Base-by-base conservation (phyloP, 495 filamentous ascomycete species). In the Penicillium diatomitis region DNA sequence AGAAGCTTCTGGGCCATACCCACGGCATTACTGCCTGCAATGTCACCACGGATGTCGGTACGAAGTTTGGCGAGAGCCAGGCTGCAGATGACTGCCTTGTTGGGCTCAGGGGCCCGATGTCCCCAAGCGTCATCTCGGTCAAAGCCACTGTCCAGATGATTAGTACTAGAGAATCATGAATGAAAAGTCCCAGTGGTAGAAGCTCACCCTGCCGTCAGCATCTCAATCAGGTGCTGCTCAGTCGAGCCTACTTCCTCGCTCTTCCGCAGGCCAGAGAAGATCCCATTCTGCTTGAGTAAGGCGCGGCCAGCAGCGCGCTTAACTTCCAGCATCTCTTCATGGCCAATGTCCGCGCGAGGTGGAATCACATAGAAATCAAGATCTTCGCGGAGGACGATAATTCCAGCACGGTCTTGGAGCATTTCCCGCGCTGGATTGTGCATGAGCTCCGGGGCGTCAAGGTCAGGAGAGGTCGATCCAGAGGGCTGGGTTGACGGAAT, bases 1-100 rank as follows among this genome's bases (percentile, higher is more conserved):
- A 99, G 76, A 38, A 99, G 80, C 72, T 99, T 99, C 67, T 99
- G 92, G 8, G 92, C 92, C 92, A 99, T 99, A 27, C 90, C 90
- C 10, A 96, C 88, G 0, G 89, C 84, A 65, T 86, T 91, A 66
- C 72, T 90, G 59, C 76, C 81, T 35, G 87, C 80, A 20, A 89
- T 70, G 57, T 86, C 84, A 46, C 87, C 84, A 43, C 84, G 82
- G 56, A 96, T 88, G 54, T 96, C 92, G 32, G 90, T 96, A 33
- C 92, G 83, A 52, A 99, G 76, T 50, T 94, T 81, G 12, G 92
- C 92, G 36, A 99, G 78, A 3, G 92, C 92, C 54, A 99, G 76
- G 69, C 87, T 92, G 73, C 94, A 97, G 53, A 99, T 92, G 39
- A 99, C 94, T 8, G 92, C 92, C 73, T 97, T 99, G 69, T 91